phyloP scores from a whole-genome alignment of 805 yeast species.

The Metschnikowia chrysomelidarum region DNA sequence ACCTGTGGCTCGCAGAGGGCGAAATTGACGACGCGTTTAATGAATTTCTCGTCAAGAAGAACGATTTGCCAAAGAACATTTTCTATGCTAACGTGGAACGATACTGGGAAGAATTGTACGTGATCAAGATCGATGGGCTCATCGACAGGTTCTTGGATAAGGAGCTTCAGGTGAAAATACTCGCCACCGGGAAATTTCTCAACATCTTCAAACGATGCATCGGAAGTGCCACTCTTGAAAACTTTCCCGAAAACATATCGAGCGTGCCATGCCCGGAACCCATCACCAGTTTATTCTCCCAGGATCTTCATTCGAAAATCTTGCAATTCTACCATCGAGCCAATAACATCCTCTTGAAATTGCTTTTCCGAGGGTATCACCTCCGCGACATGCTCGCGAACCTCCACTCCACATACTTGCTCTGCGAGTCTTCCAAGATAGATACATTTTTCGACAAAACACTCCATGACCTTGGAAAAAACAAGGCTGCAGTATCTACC shows the following conservation, averaged over 20 bases:
- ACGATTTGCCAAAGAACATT: slow-evolving; percentile 25
- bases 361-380: slow-evolving; percentile 61
- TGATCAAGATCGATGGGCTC: slow-evolving; percentile 71
- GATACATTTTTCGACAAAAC: slow-evolving; percentile 52
- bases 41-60: slow-evolving; percentile 66
- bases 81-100: slow-evolving; percentile 49
- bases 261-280: slow-evolving; percentile 16
- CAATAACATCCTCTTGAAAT: slow-evolving; percentile 53
- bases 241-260: slow-evolving; percentile 24
- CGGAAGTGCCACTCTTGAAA: slow-evolving; percentile 42
- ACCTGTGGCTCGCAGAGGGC: slow-evolving; percentile 79
- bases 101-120: slow-evolving; percentile 73
- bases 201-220: slow-evolving; percentile 65
- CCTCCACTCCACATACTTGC: slow-evolving; percentile 57
- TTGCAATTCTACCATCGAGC: slow-evolving; percentile 65
- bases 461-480: slow-evolving; percentile 51
- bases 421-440: slow-evolving; percentile 50
- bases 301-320: slow-evolving; percentile 53
- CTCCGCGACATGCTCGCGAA: slow-evolving; percentile 46
- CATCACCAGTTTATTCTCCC: slow-evolving; percentile 32
- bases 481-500: slow-evolving; percentile 30
- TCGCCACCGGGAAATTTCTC: slow-evolving; percentile 81
- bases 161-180: slow-evolving; percentile 58
- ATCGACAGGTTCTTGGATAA: slow-evolving; percentile 59
- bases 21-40: slow-evolving; percentile 71